Percentiles rank a stretch among this genome's conserved stretches.
Conservation (phyloP, 495 filamentous ascomycete genomes). For the Neurospora sp. region DNA sequence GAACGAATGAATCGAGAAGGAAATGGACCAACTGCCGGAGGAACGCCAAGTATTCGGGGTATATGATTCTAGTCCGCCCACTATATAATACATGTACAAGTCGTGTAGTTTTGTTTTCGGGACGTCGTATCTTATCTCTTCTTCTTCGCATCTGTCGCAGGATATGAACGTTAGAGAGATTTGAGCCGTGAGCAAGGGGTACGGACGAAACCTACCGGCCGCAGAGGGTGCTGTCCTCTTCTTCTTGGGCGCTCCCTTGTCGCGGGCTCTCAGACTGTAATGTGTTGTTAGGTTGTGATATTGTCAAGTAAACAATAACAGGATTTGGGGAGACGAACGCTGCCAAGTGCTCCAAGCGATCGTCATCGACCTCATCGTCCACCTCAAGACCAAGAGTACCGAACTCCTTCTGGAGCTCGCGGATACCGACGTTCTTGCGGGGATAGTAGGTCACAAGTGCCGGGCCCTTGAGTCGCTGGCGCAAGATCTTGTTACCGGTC, state of each 20-base stretch:
- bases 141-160: constrained; percentile 15
- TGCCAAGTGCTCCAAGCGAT: constrained; percentile 65
- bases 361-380: constrained; percentile 64
- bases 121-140: constrained; percentile 11
- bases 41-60: constrained; percentile 6
- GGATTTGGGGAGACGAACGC: constrained; percentile 22
- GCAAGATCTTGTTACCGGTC: constrained; percentile 78
- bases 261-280: constrained; percentile 57
- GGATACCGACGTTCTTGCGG: constrained; percentile 53
- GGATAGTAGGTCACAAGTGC: constrained; percentile 80
- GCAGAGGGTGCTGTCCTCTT: constrained; percentile 45
- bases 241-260: constrained; percentile 89
- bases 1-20: background rate
- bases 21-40: background rate
- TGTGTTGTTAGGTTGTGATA: constrained; percentile 15
- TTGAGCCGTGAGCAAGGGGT: background rate
- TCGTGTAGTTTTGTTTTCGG: background rate
- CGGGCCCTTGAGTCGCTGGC: constrained; percentile 72
- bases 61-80: constrained; percentile 14
- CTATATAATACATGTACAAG: constrained; percentile 14
- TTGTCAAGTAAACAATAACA: background rate
- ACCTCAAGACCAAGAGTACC: constrained; percentile 44
- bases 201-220: constrained; percentile 42
- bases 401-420: constrained; percentile 56
- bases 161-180: constrained; percentile 6